A percentile compares a stretch with the other conserved stretches of the same genome.
phyloP scores from a whole-genome alignment of 192 early-diverging fungal species.

The Umbelopsis vinacea region DNA sequence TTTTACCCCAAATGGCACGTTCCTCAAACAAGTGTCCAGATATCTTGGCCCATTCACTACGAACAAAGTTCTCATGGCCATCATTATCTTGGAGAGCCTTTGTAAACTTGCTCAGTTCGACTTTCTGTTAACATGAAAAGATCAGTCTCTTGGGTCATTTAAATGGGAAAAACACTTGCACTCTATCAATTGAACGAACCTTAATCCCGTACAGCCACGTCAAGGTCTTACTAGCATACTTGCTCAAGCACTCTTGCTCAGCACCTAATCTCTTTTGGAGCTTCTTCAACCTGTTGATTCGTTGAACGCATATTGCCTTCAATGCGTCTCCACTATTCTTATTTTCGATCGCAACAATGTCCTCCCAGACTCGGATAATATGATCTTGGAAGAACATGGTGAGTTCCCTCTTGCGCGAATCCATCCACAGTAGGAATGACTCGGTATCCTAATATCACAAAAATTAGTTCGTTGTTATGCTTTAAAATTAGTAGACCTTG shows the following conservation, averaged over 20 bases:
- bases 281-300: constrained; percentile 57
- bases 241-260: constrained; percentile 53
- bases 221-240: constrained; percentile 57
- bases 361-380: constrained; percentile 62
- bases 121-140: constrained; percentile 30
- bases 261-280: constrained; percentile 43
- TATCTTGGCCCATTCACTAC: constrained; percentile 63
- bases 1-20: constrained; percentile 64
- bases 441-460: constrained; percentile 47
- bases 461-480: too few relatives aligned
- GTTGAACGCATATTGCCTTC: constrained; percentile 48
- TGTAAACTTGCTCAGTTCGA: constrained; percentile 58
- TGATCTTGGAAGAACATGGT: constrained; percentile 62
- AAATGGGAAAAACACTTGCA: too few relatives aligned
- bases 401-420: constrained; percentile 50
- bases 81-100: constrained; percentile 63
- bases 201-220: constrained; percentile 61
- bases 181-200: background rate
- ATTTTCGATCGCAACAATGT: constrained; percentile 51
- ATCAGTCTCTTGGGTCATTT: too few relatives aligned
- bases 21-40: constrained; percentile 58
- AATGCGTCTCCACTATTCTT: constrained; percentile 54
- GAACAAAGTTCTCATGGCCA: constrained; percentile 60
- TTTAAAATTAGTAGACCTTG: background rate
- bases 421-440: constrained; percentile 63